A percentile compares a stretch with the other conserved stretches of the same genome.
Conservation (phyloP, 2,329 filamentous ascomycete species). For the Aspergillus aculeatinus region DNA sequence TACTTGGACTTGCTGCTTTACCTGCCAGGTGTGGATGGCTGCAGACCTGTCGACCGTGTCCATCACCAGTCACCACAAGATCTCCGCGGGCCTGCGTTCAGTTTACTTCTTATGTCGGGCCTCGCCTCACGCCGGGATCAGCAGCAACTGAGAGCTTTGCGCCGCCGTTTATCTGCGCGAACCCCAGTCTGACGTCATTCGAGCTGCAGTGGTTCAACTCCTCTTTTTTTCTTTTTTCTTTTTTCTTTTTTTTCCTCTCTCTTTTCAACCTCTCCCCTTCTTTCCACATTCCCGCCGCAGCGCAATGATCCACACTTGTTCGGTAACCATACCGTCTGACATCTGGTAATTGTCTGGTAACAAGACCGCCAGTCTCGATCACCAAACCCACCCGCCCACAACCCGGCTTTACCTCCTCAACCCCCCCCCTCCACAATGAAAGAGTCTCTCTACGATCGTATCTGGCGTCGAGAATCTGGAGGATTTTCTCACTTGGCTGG, state of each 20-base stretch:
- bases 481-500: conserved; percentile 33
- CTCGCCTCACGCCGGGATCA: neutral
- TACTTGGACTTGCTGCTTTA: too few species aligned
- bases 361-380: neutral
- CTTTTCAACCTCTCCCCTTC: neutral
- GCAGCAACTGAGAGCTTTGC: conserved; percentile 1
- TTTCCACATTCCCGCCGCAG: conserved; percentile 7
- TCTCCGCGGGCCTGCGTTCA: neutral
- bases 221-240: neutral
- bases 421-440: conserved; percentile 42
- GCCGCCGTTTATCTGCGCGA: neutral
- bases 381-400: neutral
- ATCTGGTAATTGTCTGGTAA: neutral
- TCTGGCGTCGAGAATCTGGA: conserved; percentile 54
- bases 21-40: neutral
- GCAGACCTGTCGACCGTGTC: neutral
- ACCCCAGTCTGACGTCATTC: conserved; percentile 16
- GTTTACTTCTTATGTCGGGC: neutral
- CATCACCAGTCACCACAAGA: neutral
- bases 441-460: conserved; percentile 51
- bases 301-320: conserved; percentile 19
- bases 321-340: conserved; percentile 1
- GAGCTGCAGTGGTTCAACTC: conserved; percentile 1
- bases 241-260: neutral
- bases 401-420: neutral